These are phyloP conservation scores for Apophysomyces ossiformis DNA, from an alignment of 371 early-diverging fungal genomes.

Conservation along the genomic window DNA sequence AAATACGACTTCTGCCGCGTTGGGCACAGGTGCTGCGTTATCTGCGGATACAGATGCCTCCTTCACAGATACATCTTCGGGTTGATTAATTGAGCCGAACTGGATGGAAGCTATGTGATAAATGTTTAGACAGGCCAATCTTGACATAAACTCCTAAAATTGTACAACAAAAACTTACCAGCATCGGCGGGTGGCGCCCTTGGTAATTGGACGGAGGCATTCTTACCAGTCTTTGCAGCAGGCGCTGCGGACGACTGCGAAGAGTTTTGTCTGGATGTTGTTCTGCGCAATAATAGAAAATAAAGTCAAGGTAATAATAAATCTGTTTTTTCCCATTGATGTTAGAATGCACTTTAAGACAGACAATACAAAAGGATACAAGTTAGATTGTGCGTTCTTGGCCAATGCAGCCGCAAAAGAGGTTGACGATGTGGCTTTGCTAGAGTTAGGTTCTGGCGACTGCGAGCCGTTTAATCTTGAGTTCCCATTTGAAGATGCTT, in stretches of 20 bases:
- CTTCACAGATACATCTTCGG: conserved; percentile 23
- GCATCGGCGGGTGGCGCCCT: conserved; percentile 45
- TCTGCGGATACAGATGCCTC: conserved; percentile 23
- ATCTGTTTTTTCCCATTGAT: not conserved
- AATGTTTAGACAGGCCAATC: not conserved
- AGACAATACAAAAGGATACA: conserved; percentile 29
- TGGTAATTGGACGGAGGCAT: conserved; percentile 49
- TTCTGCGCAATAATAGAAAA: conserved; percentile 8
- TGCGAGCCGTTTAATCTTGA: conserved; percentile 18
- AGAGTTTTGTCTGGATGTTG: conserved; percentile 15
- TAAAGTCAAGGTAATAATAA: conserved; percentile 15
- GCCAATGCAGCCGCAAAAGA: conserved; percentile 40
- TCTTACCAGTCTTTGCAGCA: conserved; percentile 22
- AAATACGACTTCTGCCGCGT: conserved; percentile 43
- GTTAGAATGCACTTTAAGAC: not conserved
- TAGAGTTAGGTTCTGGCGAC: conserved; percentile 26
- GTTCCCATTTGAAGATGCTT: conserved; percentile 15
- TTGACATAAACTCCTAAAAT: not conserved
- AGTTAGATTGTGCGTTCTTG: conserved; percentile 20
- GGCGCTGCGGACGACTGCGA: conserved; percentile 14
- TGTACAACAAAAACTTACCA: conserved; percentile 28
- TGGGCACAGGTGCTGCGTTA: conserved; percentile 22
- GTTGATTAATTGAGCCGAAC: conserved; percentile 62
- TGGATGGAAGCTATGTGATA: conserved; percentile 43
- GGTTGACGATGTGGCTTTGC: conserved; percentile 17